Percentiles rank a stretch among this genome's conserved stretches.
Conservation (phyloP, 805 yeast genomes). For the Saccharomyces eubayanus region DNA sequence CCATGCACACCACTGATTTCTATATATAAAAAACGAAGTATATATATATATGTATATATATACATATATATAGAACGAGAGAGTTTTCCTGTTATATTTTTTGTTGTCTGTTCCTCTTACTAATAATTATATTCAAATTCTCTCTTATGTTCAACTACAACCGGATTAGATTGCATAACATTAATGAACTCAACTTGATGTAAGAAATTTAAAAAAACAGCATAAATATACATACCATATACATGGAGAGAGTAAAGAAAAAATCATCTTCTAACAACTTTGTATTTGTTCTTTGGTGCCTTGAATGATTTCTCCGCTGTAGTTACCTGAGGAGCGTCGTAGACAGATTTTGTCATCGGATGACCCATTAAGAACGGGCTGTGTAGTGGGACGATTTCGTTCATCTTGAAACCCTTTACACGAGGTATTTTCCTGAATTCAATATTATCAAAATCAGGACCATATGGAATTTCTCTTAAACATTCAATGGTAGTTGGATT, state of each 20-base stretch:
- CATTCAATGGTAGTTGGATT: conserved; percentile 63
- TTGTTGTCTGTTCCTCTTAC: not conserved
- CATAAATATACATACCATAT: not conserved
- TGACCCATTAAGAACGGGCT: conserved; percentile 73
- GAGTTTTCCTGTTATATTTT: not conserved
- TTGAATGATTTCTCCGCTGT: conserved; percentile 29
- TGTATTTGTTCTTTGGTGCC: conserved; percentile 27
- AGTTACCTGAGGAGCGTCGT: conserved; percentile 45
- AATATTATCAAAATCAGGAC: conserved; percentile 51
- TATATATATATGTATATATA: not conserved
- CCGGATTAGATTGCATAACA: not conserved
- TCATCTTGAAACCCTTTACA: conserved; percentile 84
- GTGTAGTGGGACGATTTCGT: conserved; percentile 80
- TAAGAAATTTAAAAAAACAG: not conserved
- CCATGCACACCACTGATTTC: not conserved
- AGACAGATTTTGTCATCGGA: conserved; percentile 68
- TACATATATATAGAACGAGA: not conserved
- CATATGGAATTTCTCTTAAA: conserved; percentile 57
- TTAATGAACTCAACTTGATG: not conserved
- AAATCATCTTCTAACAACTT: conserved; percentile 26
- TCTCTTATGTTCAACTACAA: not conserved
- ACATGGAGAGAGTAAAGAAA: not conserved
- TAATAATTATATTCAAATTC: not conserved
- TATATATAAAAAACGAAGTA: not conserved
- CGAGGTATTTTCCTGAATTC: conserved; percentile 55